phyloP scores from a whole-genome alignment of 345 rosid genomes.

The Salix suchowensis region DNA sequence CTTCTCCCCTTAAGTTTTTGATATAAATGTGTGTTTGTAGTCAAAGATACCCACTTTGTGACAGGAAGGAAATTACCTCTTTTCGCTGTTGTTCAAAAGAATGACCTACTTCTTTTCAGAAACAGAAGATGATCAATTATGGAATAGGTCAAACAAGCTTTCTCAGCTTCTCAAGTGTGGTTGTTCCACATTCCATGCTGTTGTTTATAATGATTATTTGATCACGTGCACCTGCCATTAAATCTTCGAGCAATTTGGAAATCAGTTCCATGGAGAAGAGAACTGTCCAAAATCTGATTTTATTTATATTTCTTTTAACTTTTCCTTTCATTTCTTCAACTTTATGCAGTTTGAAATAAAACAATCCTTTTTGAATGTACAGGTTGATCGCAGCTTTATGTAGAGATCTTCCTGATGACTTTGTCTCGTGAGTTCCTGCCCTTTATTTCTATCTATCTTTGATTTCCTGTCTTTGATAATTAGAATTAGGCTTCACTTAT shows the following conservation, averaged over 20 bases:
- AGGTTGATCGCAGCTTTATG: conserved; percentile 83
- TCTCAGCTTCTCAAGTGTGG: neutral
- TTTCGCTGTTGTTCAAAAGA: neutral
- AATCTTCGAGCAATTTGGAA: neutral
- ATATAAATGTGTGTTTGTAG: too few relatives aligned
- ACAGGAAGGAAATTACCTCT: neutral
- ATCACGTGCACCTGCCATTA: neutral
- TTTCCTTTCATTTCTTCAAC: neutral
- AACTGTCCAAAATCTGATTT: too few relatives aligned
- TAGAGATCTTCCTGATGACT: conserved; percentile 77
- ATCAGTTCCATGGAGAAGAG: neutral
- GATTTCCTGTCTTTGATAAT: neutral
- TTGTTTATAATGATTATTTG: neutral
- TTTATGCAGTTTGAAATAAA: neutral
- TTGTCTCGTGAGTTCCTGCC: conserved; percentile 54
- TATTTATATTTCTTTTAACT: neutral
- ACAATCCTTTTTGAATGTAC: conserved; percentile 15
- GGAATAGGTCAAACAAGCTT: neutral
- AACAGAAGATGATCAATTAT: neutral
- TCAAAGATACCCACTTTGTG: neutral
- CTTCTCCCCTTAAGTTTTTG: too few relatives aligned
- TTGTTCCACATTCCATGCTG: neutral
- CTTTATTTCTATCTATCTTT: neutral
- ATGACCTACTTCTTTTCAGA: too few relatives aligned
- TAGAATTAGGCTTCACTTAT: too few relatives aligned